phyloP scores from a whole-genome alignment of 805 yeast genomes.

The Cyberlindnera sargentensis region DNA sequence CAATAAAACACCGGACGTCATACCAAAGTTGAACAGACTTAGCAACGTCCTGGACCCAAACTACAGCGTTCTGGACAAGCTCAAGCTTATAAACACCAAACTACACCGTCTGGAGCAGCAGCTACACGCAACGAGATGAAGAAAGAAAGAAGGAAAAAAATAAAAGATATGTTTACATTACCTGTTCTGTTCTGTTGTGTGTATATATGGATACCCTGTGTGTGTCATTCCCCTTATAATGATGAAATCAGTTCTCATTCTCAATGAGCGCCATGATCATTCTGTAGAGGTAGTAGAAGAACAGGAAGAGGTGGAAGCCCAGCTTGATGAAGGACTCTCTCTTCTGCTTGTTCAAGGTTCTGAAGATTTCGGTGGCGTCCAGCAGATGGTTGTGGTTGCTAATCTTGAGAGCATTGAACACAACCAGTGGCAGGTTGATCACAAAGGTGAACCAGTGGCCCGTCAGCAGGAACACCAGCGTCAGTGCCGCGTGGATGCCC shows the following conservation, averaged over 20 bases:
- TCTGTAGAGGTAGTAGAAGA: slow-evolving; percentile 92
- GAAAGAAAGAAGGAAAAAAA: background rate
- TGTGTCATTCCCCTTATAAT: too few species aligned
- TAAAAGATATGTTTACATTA: background rate
- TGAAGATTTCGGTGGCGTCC: slow-evolving; percentile 96
- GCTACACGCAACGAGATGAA: background rate
- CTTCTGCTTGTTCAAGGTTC: slow-evolving; percentile 90
- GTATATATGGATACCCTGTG: too few species aligned
- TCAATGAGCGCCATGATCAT: slow-evolving; percentile 89
- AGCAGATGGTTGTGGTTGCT: slow-evolving; percentile 74
- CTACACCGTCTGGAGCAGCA: background rate
- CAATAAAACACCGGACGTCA: background rate
- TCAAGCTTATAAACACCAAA: slow-evolving; percentile 8
- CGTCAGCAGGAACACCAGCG: slow-evolving; percentile 65
- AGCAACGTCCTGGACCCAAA: slow-evolving; percentile 24
- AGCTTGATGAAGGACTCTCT: slow-evolving; percentile 85
- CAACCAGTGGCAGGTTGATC: slow-evolving; percentile 75
- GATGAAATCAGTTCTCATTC: slow-evolving; percentile 7
- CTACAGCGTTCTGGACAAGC: slow-evolving; percentile 16
- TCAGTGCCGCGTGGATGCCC: slow-evolving; percentile 63
- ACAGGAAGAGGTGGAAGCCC: slow-evolving; percentile 85
- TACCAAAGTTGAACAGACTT: slow-evolving; percentile 21
- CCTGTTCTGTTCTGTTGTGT: too few species aligned
- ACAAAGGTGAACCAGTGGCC: slow-evolving; percentile 92
- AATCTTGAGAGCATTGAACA: slow-evolving; percentile 77